Evolutionary conservation across 176 grass and related monocot genomes (phyloP), one percentile per base, ranked within the genome.

Genomic region (Avena atlantica): DNA sequence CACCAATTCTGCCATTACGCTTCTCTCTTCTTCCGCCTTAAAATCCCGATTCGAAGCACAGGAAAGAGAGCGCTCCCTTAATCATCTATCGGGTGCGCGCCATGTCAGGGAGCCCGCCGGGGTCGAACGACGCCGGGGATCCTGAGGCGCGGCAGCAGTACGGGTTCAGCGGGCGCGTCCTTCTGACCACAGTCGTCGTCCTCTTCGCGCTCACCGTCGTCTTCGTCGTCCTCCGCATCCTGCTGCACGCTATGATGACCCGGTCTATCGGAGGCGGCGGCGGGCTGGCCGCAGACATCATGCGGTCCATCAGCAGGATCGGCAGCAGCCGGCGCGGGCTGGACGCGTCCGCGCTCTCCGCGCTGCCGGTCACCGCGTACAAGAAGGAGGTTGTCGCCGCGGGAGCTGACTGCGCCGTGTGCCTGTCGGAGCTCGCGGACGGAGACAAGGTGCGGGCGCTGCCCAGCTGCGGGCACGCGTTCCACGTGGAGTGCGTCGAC

Each of bases 371-470:
- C 44, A 48, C 93, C 4, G 34, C 84, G 45, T 86, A 87, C 85
- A 58, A 63, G 48, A 66, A 48, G 70, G 55, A 49, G 16, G 47
- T 2, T 16, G 17, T 0, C 69, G 3, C 63, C 31, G 21, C 14
- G 20, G 75, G 19, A 19, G 49, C 24, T 27, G 87, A 94, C 6
- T 97, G 95, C 53, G 61, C 83, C 2, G 81, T 97, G 65, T 97
- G 95, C 82, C 85, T 97, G 74, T 90, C 90, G 72, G 83, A 86
- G 66, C 29, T 97, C 71, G 95, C 58, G 6, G 95, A 92, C 53
- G 90, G 90, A 8, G 92, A 97, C 34, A 85, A 92, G 83, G 83
- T 92, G 81, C 40, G 40, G 40, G 40, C 5, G 40, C 40, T 42
- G 40, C 40, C 40, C 40, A 42, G 1, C 40, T 42, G 40, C 40